These are phyloP conservation scores for Lagerstroemia speciosa DNA, from an alignment of 345 rosid species.

Conservation along the genomic window DNA sequence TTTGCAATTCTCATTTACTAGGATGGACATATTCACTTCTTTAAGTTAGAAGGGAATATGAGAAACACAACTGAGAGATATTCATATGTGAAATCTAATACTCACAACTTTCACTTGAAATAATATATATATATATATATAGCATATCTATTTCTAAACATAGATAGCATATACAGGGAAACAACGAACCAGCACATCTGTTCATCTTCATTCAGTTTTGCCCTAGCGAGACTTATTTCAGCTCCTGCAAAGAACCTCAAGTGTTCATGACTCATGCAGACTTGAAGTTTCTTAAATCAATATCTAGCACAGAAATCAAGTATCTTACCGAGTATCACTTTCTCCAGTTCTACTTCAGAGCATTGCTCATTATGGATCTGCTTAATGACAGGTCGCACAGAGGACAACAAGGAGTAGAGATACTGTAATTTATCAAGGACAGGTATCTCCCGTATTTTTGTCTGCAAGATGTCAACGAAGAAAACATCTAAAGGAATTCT, in stretches of 20 bases:
- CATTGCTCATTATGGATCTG: constrained; percentile 83
- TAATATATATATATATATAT: too few relatives aligned
- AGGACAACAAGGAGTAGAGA: constrained; percentile 64
- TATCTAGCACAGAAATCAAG: constrained; percentile 1
- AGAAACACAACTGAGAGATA: neutral
- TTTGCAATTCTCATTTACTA: neutral
- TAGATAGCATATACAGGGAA: constrained; percentile 9
- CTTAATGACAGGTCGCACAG: constrained; percentile 83
- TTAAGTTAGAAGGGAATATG: neutral
- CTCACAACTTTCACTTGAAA: neutral
- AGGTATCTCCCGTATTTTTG: constrained; percentile 63
- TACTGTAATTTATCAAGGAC: constrained; percentile 79
- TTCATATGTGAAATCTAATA: neutral
- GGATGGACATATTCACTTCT: neutral
- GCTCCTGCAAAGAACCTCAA: constrained; percentile 36
- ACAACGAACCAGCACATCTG: constrained; percentile 93
- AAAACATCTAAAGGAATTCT: neutral
- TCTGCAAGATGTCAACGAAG: constrained; percentile 35
- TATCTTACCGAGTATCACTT: constrained; percentile 61
- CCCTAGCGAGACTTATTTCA: constrained; percentile 65
- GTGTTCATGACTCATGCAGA: neutral
- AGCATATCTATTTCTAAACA: too few relatives aligned
- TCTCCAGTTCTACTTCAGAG: constrained; percentile 79
- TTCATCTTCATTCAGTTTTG: constrained; percentile 88
- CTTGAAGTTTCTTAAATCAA: neutral